phyloP scores from a whole-genome alignment of 2,329 filamentous ascomycete species.

The Beauveria caledonica region DNA sequence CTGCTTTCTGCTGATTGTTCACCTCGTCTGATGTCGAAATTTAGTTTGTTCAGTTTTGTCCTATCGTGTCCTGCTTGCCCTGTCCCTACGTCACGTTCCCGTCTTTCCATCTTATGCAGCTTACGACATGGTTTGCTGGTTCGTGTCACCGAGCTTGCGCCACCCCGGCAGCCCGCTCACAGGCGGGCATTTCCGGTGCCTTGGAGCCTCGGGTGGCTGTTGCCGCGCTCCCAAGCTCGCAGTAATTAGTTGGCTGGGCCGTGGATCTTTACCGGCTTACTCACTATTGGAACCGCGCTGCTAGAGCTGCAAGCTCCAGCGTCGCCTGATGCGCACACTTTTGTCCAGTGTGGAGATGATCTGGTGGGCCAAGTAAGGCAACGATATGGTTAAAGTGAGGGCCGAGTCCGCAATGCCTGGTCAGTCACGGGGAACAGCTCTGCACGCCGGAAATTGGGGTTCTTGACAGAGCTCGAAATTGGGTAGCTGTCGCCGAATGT shows the following conservation, averaged over 20 bases:
- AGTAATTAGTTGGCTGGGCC: not conserved
- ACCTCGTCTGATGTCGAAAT: not conserved
- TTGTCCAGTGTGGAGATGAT: not conserved
- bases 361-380: not conserved
- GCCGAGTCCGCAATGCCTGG: not conserved
- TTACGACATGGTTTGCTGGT: not conserved
- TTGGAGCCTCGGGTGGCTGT: not conserved
- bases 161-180: not conserved
- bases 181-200: not conserved
- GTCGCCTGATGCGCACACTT: constrained; percentile 3
- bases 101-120: not conserved
- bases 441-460: not conserved
- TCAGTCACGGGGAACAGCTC: not conserved
- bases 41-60: not conserved
- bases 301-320: not conserved
- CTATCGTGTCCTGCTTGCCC: not conserved
- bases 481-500: not conserved
- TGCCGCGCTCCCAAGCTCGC: not conserved
- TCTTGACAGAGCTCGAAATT: not conserved
- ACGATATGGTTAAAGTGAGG: not conserved
- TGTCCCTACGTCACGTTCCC: not conserved
- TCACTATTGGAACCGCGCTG: not conserved
- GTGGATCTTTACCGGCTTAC: not conserved
- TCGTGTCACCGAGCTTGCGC: not conserved
- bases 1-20: constrained; percentile 1